Base-by-base conservation (phyloP, 1,139 yeast genomes). In the Geotrichum citri-aurantii region DNA sequence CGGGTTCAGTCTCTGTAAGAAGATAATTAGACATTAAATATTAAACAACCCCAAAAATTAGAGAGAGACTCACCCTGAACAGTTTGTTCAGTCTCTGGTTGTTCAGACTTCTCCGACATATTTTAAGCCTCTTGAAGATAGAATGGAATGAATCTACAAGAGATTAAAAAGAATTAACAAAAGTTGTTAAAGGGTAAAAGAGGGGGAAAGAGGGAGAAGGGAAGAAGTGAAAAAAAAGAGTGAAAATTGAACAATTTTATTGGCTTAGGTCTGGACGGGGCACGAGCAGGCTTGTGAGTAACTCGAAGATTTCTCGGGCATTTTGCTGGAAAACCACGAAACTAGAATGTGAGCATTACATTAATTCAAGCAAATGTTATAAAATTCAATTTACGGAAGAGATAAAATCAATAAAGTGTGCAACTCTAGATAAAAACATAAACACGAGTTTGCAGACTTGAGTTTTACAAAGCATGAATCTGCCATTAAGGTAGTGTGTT, bases 91-190 rank as follows among this genome's bases (percentile, higher is more conserved):
- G 57, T 54, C 50, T 50, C 51, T 14, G 58, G 58, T 26, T 50
- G 54, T 50, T 55, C 58, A 50, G 57, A 31, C 37, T 55, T 52
- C 11, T 49, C 47, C 48, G 58, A 47, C 58, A 55, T 55, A 11
- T 3, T 55, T 19, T 23, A 53, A 21, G 29, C 23, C 48, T 48
- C 31, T 21, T 23, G 17, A 37, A 33, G 21, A 37, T 29, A 49
- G 7, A 29, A 50, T 19, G 10, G 8, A 33, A 31, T 33, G 24
- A 50, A 50, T 29, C 46, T 17, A 42, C 7, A 23, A 21, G 27
- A 27, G 23, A 42, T 37, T 27, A 5, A 17, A 40, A 17, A 49
- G 19, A 40, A 49, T 49, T 40, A 49, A 19, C 46, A 31, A 26
- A 46, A 23, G 24, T 14, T 37, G 29, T 24, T 47, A 29, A 29